Evolutionary conservation across 2,329 filamentous ascomycete species (phyloP).

Genomic region (Metarhizium robertsii): DNA sequence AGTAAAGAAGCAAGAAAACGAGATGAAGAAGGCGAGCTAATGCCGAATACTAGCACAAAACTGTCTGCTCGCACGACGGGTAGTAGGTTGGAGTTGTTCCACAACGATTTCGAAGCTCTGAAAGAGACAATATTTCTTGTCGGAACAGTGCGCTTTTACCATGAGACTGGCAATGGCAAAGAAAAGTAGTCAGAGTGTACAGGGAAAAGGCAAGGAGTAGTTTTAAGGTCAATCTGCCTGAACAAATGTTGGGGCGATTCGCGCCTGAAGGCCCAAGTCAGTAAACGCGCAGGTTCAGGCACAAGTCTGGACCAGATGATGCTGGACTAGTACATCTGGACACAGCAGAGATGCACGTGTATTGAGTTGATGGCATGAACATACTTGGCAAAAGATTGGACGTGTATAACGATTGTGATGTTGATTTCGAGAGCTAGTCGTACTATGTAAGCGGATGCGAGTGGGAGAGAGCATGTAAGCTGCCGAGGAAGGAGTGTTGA

Average conservation of each 20-base stretch:
- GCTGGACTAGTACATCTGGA: neutral
- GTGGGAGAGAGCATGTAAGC: neutral
- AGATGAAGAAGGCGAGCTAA: neutral
- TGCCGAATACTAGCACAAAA: no score
- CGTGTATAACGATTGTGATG: neutral
- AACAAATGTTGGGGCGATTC: conserved; percentile 1
- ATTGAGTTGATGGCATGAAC: neutral
- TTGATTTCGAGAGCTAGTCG: neutral
- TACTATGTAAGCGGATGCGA: neutral
- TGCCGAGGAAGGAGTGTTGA: neutral
- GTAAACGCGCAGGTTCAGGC: neutral
- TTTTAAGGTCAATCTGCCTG: neutral
- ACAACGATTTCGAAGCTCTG: neutral
- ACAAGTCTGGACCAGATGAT: neutral
- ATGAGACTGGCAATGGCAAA: neutral
- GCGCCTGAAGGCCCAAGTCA: conserved; percentile 6
- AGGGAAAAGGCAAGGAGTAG: no score
- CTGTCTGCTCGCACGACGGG: no score
- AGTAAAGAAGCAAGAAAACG: neutral
- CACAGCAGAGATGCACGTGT: neutral
- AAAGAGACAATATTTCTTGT: neutral
- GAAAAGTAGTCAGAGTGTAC: no score
- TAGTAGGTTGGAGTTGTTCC: neutral
- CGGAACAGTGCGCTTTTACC: neutral
- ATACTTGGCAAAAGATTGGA: neutral